These are phyloP conservation scores for Hibiscus syriacus DNA, from an alignment of 345 rosid genomes.

Conservation along the genomic window DNA sequence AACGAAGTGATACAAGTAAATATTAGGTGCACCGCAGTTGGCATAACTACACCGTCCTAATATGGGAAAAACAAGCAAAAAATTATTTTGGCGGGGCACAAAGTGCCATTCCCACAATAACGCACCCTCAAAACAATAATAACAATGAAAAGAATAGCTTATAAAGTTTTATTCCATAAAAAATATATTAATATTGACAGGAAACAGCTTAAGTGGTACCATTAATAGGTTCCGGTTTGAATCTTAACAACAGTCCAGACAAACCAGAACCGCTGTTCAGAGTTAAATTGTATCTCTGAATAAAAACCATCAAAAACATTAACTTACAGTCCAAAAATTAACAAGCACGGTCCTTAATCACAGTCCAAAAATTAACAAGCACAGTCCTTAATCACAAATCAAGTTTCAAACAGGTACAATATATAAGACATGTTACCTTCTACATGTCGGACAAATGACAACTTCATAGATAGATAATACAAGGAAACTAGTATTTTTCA, in stretches of 20 bases:
- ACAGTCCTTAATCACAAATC: neutral
- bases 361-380: too few relatives aligned
- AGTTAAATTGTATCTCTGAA: neutral
- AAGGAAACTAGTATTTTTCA: neutral
- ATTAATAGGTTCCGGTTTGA: neutral
- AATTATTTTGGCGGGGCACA: neutral
- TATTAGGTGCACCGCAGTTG: neutral
- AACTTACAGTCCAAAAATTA: neutral
- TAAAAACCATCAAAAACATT: neutral
- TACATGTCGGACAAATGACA: neutral
- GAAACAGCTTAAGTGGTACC: neutral
- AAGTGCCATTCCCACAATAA: neutral
- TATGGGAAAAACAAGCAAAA: neutral
- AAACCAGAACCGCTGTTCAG: neutral
- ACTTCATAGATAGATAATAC: neutral
- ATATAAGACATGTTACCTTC: neutral
- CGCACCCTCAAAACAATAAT: neutral
- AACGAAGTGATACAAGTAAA: constrained; percentile 7
- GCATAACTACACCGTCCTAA: neutral
- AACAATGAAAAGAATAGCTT: neutral
- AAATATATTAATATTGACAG: neutral
- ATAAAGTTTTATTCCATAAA: neutral
- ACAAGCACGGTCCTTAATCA: neutral
- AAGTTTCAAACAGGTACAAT: neutral
- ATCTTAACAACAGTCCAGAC: neutral